A percentile compares a stretch with the other conserved stretches of the same genome.
Conservation (phyloP, 805 yeast genomes). For the Candida yuanshanica region DNA sequence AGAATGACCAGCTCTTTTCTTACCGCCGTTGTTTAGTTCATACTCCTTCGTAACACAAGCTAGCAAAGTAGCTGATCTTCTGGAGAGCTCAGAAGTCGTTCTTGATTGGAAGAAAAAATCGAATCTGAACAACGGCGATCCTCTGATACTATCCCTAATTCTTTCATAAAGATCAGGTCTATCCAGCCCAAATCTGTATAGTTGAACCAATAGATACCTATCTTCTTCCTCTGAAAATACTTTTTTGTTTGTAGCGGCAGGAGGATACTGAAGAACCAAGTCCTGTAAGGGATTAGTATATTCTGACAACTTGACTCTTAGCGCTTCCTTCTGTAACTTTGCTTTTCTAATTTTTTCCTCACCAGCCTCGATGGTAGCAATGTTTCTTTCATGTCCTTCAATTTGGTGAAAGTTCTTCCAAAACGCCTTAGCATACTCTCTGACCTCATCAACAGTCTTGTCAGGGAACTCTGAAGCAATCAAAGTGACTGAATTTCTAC, state of each 20-base stretch:
- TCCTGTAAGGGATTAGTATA: conserved; percentile 79
- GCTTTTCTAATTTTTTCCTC: conserved; percentile 71
- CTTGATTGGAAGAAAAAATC: conserved; percentile 86
- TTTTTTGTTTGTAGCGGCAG: conserved; percentile 58
- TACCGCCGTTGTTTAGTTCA: conserved; percentile 25
- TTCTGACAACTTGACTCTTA: conserved; percentile 67
- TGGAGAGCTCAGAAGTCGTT: conserved; percentile 66
- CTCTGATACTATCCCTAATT: conserved; percentile 68
- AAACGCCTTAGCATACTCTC: conserved; percentile 70
- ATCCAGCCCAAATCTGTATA: conserved; percentile 77
- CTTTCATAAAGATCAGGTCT: conserved; percentile 72
- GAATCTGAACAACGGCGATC: conserved; percentile 72
- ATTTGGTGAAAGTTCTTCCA: conserved; percentile 77
- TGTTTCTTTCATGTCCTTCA: conserved; percentile 83
- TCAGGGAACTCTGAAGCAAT: conserved; percentile 74
- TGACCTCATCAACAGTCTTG: conserved; percentile 74
- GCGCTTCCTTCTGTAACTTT: conserved; percentile 68
- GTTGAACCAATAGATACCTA: conserved; percentile 73
- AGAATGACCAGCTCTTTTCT: neutral
- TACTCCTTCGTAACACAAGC: conserved; percentile 70
- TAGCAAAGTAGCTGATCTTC: conserved; percentile 78
- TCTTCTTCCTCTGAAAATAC: conserved; percentile 87
- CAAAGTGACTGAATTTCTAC: conserved; percentile 64
- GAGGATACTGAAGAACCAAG: conserved; percentile 64
- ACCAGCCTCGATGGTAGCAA: conserved; percentile 79